A percentile compares a stretch with the other conserved stretches of the same genome.
Conservation (phyloP, 768 basidiomycete species). For the Russula ochroleuca region DNA sequence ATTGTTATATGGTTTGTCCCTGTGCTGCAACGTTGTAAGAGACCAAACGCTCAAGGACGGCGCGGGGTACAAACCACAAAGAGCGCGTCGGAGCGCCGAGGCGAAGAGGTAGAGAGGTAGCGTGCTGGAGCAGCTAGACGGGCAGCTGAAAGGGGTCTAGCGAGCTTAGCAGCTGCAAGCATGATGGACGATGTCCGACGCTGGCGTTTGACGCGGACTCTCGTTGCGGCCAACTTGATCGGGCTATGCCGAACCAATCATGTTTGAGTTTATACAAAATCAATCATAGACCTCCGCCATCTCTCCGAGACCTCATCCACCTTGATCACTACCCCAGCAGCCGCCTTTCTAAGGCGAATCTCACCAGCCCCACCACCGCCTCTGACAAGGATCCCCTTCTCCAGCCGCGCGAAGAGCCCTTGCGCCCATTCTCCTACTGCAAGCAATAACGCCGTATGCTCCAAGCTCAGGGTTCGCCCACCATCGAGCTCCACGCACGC, state of each 20-base stretch:
- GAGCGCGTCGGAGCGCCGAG: slow-evolving; percentile 72
- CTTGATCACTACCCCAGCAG: slow-evolving; percentile 78
- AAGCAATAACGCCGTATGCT: slow-evolving; percentile 66
- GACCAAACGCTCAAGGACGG: slow-evolving; percentile 20
- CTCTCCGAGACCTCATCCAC: slow-evolving; percentile 65
- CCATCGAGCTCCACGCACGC: slow-evolving; percentile 70
- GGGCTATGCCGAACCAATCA: slow-evolving; percentile 28
- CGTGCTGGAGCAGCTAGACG: slow-evolving; percentile 22
- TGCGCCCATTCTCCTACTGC: slow-evolving; percentile 79
- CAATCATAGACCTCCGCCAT: slow-evolving; percentile 66
- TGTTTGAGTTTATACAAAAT: slow-evolving; percentile 19
- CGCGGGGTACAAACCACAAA: slow-evolving; percentile 63
- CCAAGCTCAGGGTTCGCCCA: slow-evolving; percentile 68
- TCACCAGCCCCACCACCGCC: slow-evolving; percentile 66
- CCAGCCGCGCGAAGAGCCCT: slow-evolving; percentile 57
- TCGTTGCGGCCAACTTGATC: neutral
- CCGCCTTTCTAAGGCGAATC: slow-evolving; percentile 57
- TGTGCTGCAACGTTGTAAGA: slow-evolving; percentile 56
- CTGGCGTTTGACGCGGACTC: neutral
- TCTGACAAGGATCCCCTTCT: slow-evolving; percentile 56
- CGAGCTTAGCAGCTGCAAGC: slow-evolving; percentile 20
- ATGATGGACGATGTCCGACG: slow-evolving; percentile 9
- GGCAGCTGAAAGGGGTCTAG: slow-evolving; percentile 13
- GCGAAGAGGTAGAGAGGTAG: slow-evolving; percentile 38
- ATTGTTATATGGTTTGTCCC: slow-evolving; percentile 93